Evolutionary conservation across 2,329 filamentous ascomycete species (phyloP).

Genomic region (Sarocladiaceae sp.): DNA sequence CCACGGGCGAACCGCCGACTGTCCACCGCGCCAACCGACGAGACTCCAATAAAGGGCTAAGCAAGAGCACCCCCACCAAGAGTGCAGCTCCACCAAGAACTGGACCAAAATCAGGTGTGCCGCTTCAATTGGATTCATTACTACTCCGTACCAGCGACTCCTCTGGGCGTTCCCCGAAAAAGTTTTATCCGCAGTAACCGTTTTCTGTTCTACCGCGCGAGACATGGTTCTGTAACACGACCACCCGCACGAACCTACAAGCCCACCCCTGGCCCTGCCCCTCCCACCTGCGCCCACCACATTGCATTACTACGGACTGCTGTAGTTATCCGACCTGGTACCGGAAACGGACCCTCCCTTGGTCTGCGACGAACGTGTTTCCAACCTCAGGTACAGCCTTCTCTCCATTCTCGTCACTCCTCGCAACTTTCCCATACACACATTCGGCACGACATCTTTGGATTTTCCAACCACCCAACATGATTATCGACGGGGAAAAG

Average conservation of each 20-base stretch:
- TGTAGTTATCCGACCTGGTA: slow-evolving; percentile 13
- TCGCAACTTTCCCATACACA: slow-evolving; percentile 10
- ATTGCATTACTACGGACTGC: not conserved
- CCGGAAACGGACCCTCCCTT: slow-evolving; percentile 15
- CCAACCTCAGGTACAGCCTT: slow-evolving; percentile 7
- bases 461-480: slow-evolving; percentile 31
- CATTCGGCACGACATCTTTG: slow-evolving; percentile 3
- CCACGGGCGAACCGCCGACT: slow-evolving; percentile 5
- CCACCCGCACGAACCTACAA: slow-evolving; percentile 7
- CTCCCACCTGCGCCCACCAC: slow-evolving; percentile 7
- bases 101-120: slow-evolving; percentile 1
- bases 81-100: slow-evolving; percentile 4
- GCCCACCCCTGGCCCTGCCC: slow-evolving; percentile 2
- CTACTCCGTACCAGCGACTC: slow-evolving; percentile 1
- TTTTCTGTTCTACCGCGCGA: slow-evolving; percentile 6
- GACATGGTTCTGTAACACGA: slow-evolving; percentile 9
- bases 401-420: not conserved
- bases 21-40: slow-evolving; percentile 9
- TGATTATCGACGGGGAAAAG: slow-evolving; percentile 94
- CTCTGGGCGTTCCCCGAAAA: slow-evolving; percentile 7
- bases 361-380: slow-evolving; percentile 11
- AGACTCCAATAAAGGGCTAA: slow-evolving; percentile 10
- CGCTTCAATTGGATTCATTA: slow-evolving; percentile 9
- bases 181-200: slow-evolving; percentile 7
- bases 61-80: slow-evolving; percentile 6